Conservation (phyloP, 208 protist species). For the Leishmania turanica region DNA sequence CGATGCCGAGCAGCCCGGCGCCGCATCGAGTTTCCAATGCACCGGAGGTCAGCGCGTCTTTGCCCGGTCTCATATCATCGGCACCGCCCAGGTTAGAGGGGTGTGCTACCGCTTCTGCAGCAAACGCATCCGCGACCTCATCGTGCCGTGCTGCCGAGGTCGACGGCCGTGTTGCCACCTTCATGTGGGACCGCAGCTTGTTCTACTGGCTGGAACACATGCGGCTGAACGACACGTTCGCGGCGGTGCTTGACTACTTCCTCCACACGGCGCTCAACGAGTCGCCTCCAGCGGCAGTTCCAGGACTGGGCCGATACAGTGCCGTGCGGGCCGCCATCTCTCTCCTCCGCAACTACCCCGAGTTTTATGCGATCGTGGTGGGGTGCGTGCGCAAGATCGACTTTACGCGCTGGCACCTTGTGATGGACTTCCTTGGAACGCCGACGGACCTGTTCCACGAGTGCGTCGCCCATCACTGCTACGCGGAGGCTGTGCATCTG, state of each 20-base stretch:
- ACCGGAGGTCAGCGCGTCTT: background rate
- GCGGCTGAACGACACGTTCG: conserved; percentile 58
- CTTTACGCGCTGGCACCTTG: conserved; percentile 51
- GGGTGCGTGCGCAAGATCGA: conserved; percentile 83
- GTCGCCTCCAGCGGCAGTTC: conserved; percentile 40
- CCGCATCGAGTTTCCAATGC: background rate
- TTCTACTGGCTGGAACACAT: conserved; percentile 78
- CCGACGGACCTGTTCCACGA: conserved; percentile 66
- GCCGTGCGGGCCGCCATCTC: conserved; percentile 48
- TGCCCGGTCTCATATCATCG: background rate
- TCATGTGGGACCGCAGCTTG: conserved; percentile 47
- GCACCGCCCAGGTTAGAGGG: background rate
- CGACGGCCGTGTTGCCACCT: conserved; percentile 26
- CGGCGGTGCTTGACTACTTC: conserved; percentile 61
- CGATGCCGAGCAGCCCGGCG: conserved; percentile 21
- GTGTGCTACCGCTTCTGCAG: background rate
- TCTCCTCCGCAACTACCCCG: conserved; percentile 71
- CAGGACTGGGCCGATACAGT: conserved; percentile 35
- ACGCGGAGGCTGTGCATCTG: conserved; percentile 69
- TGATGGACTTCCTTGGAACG: conserved; percentile 69
- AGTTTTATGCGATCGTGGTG: conserved; percentile 70
- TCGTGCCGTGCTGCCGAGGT: conserved; percentile 8
- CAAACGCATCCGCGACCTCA: background rate
- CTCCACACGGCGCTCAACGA: conserved; percentile 67
- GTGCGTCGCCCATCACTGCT: conserved; percentile 61